These are phyloP conservation scores for Edaphochlamys debaryana DNA, from an alignment of 139 green algal genomes.

Conservation along the genomic window DNA sequence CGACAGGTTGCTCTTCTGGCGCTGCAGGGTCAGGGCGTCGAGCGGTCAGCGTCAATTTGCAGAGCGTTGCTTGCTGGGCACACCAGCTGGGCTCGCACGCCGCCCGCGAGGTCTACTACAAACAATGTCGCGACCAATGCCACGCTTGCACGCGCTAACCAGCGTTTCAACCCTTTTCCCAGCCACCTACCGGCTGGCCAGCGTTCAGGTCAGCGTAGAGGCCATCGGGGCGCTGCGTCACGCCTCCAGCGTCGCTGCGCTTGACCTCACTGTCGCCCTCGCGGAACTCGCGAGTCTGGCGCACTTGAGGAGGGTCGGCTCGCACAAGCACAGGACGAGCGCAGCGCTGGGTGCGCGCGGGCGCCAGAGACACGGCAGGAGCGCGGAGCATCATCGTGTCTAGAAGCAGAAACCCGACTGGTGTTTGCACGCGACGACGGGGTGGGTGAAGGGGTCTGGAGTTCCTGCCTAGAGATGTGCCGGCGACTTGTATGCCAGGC, in stretches of 20 bases:
- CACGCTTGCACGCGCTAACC: neutral
- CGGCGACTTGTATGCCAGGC: too few relatives aligned
- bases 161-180: too few relatives aligned
- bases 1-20: slow-evolving; percentile 58
- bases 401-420: too few relatives aligned
- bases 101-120: too few relatives aligned
- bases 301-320: slow-evolving; percentile 9
- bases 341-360: neutral
- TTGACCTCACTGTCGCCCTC: slow-evolving; percentile 4
- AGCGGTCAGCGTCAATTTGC: too few relatives aligned
- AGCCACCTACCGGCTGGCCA: neutral
- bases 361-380: neutral
- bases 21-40: neutral
- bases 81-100: too few relatives aligned
- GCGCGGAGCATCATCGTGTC: neutral
- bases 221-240: neutral
- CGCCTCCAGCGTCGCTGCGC: neutral
- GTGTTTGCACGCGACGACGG: too few relatives aligned
- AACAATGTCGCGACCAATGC: too few relatives aligned
- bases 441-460: too few relatives aligned
- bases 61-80: too few relatives aligned
- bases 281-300: slow-evolving; percentile 19
- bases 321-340: slow-evolving; percentile 1
- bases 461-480: too few relatives aligned
- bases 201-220: slow-evolving; percentile 23